phyloP scores from a whole-genome alignment of 345 rosid genomes.

The Hypericum perforatum region DNA sequence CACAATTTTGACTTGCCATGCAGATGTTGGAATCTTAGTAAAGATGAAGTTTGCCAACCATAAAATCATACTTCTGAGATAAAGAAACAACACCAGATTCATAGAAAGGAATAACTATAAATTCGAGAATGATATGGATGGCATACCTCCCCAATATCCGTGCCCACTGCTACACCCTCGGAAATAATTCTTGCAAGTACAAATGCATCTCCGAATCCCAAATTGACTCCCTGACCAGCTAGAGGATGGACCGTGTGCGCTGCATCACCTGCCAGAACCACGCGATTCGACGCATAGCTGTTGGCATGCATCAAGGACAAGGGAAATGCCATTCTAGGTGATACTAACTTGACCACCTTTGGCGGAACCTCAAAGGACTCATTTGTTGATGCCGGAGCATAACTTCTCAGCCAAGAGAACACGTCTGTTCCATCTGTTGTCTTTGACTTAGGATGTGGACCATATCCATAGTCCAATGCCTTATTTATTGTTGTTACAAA shows the following conservation, averaged over 20 bases:
- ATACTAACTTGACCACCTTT: slow-evolving; percentile 58
- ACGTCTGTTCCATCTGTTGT: slow-evolving; percentile 19
- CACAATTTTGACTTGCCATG: too few species aligned
- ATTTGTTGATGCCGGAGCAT: slow-evolving; percentile 27
- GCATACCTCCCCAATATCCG: slow-evolving; percentile 78
- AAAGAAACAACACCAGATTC: not conserved
- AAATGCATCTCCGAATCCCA: slow-evolving; percentile 83
- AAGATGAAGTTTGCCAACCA: not conserved
- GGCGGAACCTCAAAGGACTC: slow-evolving; percentile 77
- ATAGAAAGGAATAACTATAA: not conserved
- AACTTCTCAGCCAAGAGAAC: slow-evolving; percentile 56
- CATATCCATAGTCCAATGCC: slow-evolving; percentile 77
- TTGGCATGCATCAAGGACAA: slow-evolving; percentile 74
- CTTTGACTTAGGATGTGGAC: slow-evolving; percentile 63
- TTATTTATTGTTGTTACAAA: slow-evolving; percentile 68
- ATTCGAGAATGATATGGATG: slow-evolving; percentile 11
- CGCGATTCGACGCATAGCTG: slow-evolving; percentile 51
- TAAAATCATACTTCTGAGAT: not conserved
- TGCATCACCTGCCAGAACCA: slow-evolving; percentile 81
- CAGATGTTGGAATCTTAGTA: too few species aligned
- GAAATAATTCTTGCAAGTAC: slow-evolving; percentile 61
- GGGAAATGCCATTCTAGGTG: slow-evolving; percentile 80
- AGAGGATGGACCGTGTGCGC: slow-evolving; percentile 94
- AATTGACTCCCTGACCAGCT: slow-evolving; percentile 96
- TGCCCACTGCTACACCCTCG: slow-evolving; percentile 73